phyloP scores from a whole-genome alignment of 2,329 filamentous ascomycete genomes.

The Colletotrichum sp. region DNA sequence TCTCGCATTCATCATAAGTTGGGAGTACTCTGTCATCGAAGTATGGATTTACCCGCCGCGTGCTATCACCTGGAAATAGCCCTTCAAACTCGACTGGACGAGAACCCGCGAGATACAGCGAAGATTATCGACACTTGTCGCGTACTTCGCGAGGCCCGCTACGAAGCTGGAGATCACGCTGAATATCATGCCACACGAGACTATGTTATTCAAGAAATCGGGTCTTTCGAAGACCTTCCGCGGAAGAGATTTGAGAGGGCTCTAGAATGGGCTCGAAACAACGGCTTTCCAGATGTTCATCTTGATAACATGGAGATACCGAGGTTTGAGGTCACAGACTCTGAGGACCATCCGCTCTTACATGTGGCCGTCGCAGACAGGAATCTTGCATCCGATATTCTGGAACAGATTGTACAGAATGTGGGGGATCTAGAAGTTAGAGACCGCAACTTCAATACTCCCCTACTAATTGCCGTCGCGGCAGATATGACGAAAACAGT shows the following conservation, averaged over 20 bases:
- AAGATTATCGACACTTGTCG: neutral
- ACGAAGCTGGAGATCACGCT: neutral
- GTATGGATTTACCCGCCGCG: neutral
- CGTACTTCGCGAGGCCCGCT: neutral
- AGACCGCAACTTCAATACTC: neutral
- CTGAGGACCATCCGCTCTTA: neutral
- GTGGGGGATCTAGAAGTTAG: neutral
- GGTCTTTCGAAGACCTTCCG: neutral
- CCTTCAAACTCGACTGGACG: neutral
- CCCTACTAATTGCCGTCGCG: neutral
- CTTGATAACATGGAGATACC: neutral
- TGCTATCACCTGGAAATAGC: neutral
- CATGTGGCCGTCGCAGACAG: neutral
- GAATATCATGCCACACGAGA: neutral
- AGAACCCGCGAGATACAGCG: neutral
- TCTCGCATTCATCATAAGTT: neutral
- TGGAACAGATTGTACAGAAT: neutral
- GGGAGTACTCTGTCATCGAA: neutral
- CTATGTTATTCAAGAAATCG: neutral
- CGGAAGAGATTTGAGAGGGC: neutral
- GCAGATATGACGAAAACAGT: neutral
- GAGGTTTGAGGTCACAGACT: neutral
- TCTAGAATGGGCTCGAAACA: neutral
- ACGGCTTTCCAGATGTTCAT: neutral
- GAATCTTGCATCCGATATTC: neutral